phyloP scores from a whole-genome alignment of 2,329 filamentous ascomycete species.

The Fusarium sp. region DNA sequence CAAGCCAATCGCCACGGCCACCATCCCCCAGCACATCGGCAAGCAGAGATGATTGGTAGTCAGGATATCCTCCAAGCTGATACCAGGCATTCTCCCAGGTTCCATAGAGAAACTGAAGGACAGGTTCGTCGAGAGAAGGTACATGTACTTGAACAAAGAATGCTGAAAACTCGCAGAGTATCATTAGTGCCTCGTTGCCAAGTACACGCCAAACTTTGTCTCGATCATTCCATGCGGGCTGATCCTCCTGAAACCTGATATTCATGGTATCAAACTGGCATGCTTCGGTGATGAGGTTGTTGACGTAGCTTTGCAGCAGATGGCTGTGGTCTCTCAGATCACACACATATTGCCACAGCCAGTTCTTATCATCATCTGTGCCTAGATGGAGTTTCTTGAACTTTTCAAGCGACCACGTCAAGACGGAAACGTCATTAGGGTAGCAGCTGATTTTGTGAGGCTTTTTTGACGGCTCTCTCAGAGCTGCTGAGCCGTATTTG shows the following conservation, averaged over 20 bases:
- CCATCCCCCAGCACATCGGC: not conserved
- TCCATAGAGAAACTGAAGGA: not conserved
- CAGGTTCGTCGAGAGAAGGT: not conserved
- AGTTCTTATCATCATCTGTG: not conserved
- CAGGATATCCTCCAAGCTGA: conserved; percentile 1
- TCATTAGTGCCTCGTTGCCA: conserved; percentile 10
- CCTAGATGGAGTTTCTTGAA: not conserved
- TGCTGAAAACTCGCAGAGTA: conserved; percentile 29
- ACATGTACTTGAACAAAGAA: not conserved
- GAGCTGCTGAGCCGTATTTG: conserved; percentile 44
- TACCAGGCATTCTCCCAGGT: not conserved
- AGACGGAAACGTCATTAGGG: conserved; percentile 13
- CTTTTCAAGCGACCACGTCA: not conserved
- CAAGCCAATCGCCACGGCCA: conserved; percentile 5
- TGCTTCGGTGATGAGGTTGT: conserved; percentile 35
- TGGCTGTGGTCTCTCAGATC: not conserved
- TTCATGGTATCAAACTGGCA: conserved; percentile 32
- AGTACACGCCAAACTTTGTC: conserved; percentile 4
- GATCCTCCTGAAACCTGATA: conserved; percentile 18
- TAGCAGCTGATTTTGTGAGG: conserved; percentile 40
- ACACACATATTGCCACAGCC: conserved; percentile 8
- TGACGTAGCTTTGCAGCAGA: conserved; percentile 36
- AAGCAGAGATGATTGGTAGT: conserved; percentile 11
- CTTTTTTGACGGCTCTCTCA: conserved; percentile 30
- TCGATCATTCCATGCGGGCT: conserved; percentile 1